Conservation (phyloP, 495 filamentous ascomycete species). For the Aspergillus olivimuriae region DNA sequence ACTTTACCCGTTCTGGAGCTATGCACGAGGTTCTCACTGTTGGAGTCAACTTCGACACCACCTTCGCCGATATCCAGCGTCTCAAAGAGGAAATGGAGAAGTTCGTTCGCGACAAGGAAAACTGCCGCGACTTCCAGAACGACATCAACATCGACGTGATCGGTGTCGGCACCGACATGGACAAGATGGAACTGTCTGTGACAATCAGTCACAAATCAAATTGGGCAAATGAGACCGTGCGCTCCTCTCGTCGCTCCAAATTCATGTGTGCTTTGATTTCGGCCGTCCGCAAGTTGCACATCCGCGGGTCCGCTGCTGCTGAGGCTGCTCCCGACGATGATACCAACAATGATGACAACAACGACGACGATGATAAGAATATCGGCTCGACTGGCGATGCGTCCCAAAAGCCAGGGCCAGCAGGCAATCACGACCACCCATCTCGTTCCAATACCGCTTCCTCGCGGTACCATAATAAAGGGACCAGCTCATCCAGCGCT, state of each 20-base stretch:
- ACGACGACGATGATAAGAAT: conserved; percentile 9
- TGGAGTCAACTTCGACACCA: conserved; percentile 75
- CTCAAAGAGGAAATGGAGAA: conserved; percentile 73
- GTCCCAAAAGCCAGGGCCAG: no score
- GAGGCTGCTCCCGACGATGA: conserved; percentile 9
- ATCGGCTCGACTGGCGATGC: no score
- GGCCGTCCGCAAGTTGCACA: conserved; percentile 79
- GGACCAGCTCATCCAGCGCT: conserved; percentile 7
- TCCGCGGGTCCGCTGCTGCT: conserved; percentile 43
- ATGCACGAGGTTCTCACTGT: conserved; percentile 86
- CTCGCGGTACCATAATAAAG: no score
- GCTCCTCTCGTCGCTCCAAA: conserved; percentile 79
- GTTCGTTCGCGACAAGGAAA: conserved; percentile 82
- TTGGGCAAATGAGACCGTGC: conserved; percentile 87
- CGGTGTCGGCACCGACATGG: conserved; percentile 77
- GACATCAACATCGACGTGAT: conserved; percentile 72
- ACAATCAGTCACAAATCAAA: conserved; percentile 91
- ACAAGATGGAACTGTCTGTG: conserved; percentile 76
- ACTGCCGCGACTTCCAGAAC: conserved; percentile 84
- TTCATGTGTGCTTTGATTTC: conserved; percentile 93
- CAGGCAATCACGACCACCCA: no score
- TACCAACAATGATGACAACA: conserved; percentile 6
- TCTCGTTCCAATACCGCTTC: no score
- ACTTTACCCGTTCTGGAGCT: conserved; percentile 79
- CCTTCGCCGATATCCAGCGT: conserved; percentile 78